These are phyloP conservation scores for Elongisporangium senticosum DNA, from an alignment of 352 stramenopile species.

Conservation along the genomic window DNA sequence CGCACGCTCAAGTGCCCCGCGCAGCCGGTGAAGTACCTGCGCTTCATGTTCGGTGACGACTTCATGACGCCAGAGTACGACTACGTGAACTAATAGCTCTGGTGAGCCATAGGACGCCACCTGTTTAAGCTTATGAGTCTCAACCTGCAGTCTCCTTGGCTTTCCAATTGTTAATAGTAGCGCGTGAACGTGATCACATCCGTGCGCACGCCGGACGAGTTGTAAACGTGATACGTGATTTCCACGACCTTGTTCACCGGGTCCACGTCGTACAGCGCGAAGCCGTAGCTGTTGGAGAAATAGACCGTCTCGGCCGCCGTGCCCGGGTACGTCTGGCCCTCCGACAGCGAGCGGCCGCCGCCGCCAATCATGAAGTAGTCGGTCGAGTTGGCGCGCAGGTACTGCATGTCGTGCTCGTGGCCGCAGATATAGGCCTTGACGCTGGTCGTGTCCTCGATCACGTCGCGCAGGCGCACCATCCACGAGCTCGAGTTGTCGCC, in stretches of 20 bases:
- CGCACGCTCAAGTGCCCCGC: slow-evolving; percentile 15
- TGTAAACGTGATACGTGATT: slow-evolving; percentile 32
- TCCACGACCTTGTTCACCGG: slow-evolving; percentile 13
- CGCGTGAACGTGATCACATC: slow-evolving; percentile 22
- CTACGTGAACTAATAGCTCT: too few relatives aligned
- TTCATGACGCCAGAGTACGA: too few relatives aligned
- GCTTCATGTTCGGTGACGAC: slow-evolving; percentile 16
- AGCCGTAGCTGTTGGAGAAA: slow-evolving; percentile 32
- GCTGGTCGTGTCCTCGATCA: slow-evolving; percentile 19
- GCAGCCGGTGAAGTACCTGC: slow-evolving; percentile 15
- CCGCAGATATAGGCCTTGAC: slow-evolving; percentile 33
- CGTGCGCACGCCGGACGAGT: slow-evolving; percentile 21
- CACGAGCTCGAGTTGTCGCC: slow-evolving; percentile 21
- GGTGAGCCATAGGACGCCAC: too few relatives aligned
- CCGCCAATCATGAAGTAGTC: slow-evolving; percentile 38
- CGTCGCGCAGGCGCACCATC: slow-evolving; percentile 17
- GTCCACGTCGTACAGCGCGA: slow-evolving; percentile 26
- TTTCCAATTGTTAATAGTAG: slow-evolving; percentile 16
- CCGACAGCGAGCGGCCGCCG: slow-evolving; percentile 21
- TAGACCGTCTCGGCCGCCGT: slow-evolving; percentile 23
- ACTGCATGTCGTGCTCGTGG: slow-evolving; percentile 43
- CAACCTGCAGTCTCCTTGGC: too few relatives aligned
- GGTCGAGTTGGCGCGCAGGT: slow-evolving; percentile 15
- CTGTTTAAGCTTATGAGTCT: too few relatives aligned
- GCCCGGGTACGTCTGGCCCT: slow-evolving; percentile 16